Evolutionary conservation across 306 rosid genomes (phyloP), one percentile per base, ranked within the genome.

Genomic region (Datisca glomerata): DNA sequence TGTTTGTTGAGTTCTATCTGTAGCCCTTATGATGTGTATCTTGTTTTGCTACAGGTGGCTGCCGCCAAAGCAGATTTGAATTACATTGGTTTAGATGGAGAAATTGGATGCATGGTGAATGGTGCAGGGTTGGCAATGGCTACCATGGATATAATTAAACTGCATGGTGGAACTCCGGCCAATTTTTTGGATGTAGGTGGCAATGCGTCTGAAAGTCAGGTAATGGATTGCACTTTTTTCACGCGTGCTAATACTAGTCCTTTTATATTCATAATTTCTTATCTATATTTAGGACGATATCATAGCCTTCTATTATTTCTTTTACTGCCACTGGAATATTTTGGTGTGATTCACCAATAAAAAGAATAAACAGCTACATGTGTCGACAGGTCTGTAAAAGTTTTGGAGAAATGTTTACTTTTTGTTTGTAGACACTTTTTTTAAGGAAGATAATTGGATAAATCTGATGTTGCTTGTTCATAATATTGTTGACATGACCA

Each of bases 111-210:
- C 78, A 89, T 89, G 98, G 98, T 89, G 66, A 89, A 89, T 68
- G 98, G 98, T 31, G 98, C 95, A 24, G 98, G 98, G 55, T 67
- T 89, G 53, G 95, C 98, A 49, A 89, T 89, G 98, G 89, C 98
- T 53, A 89, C 98, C 8, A 89, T 89, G 98, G 98, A 89, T 58
- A 89, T 89, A 38, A 89, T 89, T 46, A 89, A 89, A 65, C 63
- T 89, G 67, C 95, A 66, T 41, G 98, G 98, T 18, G 98, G 98
- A 60, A 89, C 98, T 56, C 98, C 98, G 53, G 98, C 98, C 50
- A 89, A 89, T 76, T 89, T 89, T 62, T 73, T 89, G 41, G 98
- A 89, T 59, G 93, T 84, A 2, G 98, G 98, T 49, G 98, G 98
- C 39, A 80, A 78, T 84, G 98, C 98, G 45, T 83, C 98, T 36